Conservation (phyloP, 371 early-diverging fungal genomes). For the Mucor circinelloides region DNA sequence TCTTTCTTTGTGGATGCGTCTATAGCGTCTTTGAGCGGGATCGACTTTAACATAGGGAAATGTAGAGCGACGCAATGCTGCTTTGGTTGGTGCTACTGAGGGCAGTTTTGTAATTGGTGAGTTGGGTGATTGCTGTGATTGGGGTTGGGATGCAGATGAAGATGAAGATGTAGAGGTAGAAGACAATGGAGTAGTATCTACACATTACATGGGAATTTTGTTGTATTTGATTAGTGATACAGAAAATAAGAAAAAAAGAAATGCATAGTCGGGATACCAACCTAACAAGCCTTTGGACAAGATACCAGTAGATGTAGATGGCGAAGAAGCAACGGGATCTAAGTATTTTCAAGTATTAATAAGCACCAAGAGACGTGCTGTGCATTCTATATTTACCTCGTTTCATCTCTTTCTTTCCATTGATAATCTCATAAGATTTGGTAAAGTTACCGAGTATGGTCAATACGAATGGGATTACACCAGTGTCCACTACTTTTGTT, state of each 20-base stretch:
- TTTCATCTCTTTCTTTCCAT: conserved; percentile 57
- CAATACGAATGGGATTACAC: conserved; percentile 78
- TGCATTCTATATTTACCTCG: conserved; percentile 25
- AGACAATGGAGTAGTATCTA: neutral
- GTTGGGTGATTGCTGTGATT: neutral
- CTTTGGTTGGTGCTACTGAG: neutral
- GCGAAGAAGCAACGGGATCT: neutral
- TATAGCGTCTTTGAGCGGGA: conserved; percentile 34
- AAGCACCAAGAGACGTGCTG: neutral
- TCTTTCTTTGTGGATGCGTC: conserved; percentile 31
- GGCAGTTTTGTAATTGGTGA: neutral
- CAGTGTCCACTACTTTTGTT: conserved; percentile 83
- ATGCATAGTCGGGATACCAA: conserved; percentile 33
- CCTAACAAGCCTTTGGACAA: conserved; percentile 9
- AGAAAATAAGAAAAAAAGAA: conserved; percentile 11
- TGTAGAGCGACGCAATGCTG: conserved; percentile 34
- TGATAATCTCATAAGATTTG: conserved; percentile 56
- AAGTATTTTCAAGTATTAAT: too few relatives aligned
- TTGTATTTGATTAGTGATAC: neutral
- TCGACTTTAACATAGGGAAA: conserved; percentile 43
- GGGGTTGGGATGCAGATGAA: neutral
- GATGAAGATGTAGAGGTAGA: neutral
- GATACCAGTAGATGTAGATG: neutral
- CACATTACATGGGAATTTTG: neutral
- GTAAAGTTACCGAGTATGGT: conserved; percentile 76